Evolutionary conservation across 2,329 filamentous ascomycete genomes (phyloP).

Genomic region (Alternaria hordeiaustralica): DNA sequence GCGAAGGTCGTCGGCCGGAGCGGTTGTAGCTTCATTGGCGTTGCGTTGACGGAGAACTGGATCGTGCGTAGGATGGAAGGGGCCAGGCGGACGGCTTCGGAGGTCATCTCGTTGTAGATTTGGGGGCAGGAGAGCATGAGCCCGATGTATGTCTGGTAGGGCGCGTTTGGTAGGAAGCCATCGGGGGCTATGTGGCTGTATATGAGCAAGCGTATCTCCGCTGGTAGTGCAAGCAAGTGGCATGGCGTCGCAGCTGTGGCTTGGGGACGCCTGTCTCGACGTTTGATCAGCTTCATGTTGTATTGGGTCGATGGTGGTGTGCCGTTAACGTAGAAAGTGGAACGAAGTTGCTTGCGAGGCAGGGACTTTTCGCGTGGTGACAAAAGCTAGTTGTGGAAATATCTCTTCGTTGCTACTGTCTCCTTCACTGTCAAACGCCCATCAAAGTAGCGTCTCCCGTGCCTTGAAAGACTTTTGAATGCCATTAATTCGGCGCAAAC

Average conservation of each 20-base stretch:
- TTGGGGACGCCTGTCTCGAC: background rate
- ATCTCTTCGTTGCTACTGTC: background rate
- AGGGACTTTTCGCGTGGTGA: background rate
- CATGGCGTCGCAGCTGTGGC: background rate
- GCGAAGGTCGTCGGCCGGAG: background rate
- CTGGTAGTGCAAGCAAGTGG: background rate
- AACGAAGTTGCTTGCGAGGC: background rate
- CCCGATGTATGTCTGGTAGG: background rate
- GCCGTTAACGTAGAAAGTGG: background rate
- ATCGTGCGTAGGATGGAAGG: background rate
- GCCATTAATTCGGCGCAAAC: background rate
- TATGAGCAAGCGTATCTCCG: background rate
- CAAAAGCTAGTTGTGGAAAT: background rate
- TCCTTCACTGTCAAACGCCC: background rate
- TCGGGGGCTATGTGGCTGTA: background rate
- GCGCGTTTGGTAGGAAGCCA: background rate
- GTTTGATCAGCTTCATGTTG: background rate
- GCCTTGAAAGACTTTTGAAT: background rate
- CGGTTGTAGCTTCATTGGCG: background rate
- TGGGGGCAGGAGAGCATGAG: constrained; percentile 9
- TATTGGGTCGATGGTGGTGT: background rate
- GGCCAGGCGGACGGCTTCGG: background rate
- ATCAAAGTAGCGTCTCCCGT: background rate
- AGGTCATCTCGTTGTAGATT: constrained; percentile 4
- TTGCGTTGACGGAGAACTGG: background rate